These are phyloP conservation scores for Zasmidium angulare DNA, from an alignment of 2,329 filamentous ascomycete genomes.

Conservation along the genomic window DNA sequence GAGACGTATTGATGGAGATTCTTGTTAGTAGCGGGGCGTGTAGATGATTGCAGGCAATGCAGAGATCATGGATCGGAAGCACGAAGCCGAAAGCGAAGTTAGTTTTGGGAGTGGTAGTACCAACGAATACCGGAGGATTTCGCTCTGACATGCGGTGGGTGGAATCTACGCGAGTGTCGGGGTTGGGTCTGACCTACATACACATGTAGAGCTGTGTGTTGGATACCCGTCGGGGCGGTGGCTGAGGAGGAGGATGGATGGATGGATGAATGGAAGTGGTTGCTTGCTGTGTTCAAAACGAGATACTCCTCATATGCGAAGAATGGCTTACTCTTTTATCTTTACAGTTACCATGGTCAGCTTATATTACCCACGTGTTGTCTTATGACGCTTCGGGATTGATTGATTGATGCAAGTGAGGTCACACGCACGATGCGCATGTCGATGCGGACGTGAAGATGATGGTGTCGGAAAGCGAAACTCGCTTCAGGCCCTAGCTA, in stretches of 20 bases:
- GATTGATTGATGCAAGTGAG: background rate
- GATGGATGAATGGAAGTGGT: background rate
- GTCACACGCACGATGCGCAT: background rate
- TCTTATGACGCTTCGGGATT: too few species aligned
- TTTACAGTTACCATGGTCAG: background rate
- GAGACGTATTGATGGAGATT: conserved; percentile 36
- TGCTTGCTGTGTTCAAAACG: background rate
- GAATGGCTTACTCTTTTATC: background rate
- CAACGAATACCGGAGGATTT: background rate
- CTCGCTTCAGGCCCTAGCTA: too few species aligned
- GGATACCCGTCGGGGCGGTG: background rate
- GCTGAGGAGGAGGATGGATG: background rate
- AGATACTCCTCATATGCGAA: background rate
- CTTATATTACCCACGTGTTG: background rate
- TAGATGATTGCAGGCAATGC: background rate
- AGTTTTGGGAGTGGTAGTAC: background rate
- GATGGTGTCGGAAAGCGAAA: background rate
- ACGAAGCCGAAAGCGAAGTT: background rate
- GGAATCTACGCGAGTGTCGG: background rate
- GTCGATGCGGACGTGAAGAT: background rate
- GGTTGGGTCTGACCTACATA: background rate
- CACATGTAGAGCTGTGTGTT: background rate
- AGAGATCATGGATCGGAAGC: background rate
- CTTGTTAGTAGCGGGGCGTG: background rate
- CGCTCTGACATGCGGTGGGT: background rate